These are phyloP conservation scores for Mesembryanthemum crystallinum DNA, from an alignment of 148 eudicot genomes.

Conservation along the genomic window DNA sequence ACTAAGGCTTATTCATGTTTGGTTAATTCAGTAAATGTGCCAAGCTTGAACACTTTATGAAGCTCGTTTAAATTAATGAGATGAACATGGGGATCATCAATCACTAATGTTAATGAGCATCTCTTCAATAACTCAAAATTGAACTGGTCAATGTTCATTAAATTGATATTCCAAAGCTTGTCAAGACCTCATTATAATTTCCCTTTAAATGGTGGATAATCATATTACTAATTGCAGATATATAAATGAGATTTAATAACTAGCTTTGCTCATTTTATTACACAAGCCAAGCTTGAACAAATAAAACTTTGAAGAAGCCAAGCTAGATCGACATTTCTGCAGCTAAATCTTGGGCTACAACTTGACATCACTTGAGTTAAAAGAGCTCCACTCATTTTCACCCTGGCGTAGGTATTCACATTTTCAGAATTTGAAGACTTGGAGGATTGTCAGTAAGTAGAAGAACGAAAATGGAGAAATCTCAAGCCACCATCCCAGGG, in stretches of 20 bases:
- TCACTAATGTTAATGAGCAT: not conserved
- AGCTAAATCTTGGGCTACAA: not conserved
- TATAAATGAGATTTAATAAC: slow-evolving; percentile 1
- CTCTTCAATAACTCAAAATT: not conserved
- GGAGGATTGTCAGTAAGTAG: not conserved
- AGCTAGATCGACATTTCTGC: no score
- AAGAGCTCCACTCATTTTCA: not conserved
- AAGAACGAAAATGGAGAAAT: no score
- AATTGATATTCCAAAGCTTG: not conserved
- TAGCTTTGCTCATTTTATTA: no score
- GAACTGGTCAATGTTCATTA: not conserved
- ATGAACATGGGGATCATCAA: not conserved
- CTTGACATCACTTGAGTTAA: not conserved
- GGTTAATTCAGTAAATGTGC: not conserved
- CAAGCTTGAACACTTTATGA: not conserved
- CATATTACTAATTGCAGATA: not conserved
- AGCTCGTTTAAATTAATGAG: not conserved
- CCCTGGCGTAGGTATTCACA: no score
- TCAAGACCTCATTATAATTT: not conserved
- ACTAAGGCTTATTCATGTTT: not conserved
- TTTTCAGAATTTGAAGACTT: not conserved
- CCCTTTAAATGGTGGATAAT: no score
- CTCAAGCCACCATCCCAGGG: no score
- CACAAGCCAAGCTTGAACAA: not conserved
- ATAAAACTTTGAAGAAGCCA: no score